A percentile compares a stretch with the other conserved stretches of the same genome.
Evolutionary conservation across 257 asterid species (phyloP).

Genomic region (Scutellaria minor): DNA sequence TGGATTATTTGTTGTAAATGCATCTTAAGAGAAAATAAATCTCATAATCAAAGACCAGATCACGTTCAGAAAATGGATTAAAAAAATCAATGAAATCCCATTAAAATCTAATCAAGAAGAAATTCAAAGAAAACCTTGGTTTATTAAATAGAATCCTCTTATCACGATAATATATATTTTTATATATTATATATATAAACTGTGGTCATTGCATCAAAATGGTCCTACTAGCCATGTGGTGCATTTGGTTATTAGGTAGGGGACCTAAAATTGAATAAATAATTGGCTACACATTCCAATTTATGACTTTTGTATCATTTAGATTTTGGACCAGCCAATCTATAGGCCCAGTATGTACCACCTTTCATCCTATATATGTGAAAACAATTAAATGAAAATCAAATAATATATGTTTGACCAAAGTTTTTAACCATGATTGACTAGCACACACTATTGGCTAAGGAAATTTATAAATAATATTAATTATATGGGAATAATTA

Average conservation of each 20-base stretch:
- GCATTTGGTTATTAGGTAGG: constrained; percentile 34
- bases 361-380: too few species aligned
- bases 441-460: not conserved
- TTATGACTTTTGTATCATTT: constrained; percentile 37
- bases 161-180: too few species aligned
- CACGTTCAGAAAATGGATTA: too few species aligned
- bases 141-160: too few species aligned
- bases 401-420: not conserved
- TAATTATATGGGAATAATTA: too few species aligned
- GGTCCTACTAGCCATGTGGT: constrained; percentile 47
- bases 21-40: too few species aligned
- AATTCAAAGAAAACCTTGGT: too few species aligned
- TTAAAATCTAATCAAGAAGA: too few species aligned
- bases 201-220: constrained; percentile 1
- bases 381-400: not conserved
- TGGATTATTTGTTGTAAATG: too few species aligned
- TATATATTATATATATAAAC: not conserved
- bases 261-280: constrained; percentile 39
- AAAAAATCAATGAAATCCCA: too few species aligned
- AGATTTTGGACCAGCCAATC: constrained; percentile 29
- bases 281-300: constrained; percentile 36
- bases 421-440: not conserved
- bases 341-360: not conserved
- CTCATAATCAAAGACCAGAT: too few species aligned
- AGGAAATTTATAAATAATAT: not conserved